Percentiles rank a stretch among this genome's conserved stretches.
phyloP scores from a whole-genome alignment of 345 rosid genomes.

The Hibiscus tridactylites region DNA sequence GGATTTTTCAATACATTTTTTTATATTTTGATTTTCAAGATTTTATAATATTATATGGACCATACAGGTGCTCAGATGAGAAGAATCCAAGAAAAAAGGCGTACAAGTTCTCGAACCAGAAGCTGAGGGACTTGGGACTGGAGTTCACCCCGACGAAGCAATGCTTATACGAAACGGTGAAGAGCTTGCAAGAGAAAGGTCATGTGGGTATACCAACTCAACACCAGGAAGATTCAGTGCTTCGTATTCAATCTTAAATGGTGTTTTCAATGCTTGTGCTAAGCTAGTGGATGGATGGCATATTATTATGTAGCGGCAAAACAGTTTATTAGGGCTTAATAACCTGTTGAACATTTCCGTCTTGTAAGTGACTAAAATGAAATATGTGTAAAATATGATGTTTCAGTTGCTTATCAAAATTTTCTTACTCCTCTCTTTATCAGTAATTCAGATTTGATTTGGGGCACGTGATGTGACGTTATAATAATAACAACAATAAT shows the following conservation, averaged over 20 bases:
- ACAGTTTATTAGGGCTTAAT: neutral
- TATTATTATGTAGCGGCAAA: neutral
- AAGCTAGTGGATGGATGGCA: neutral
- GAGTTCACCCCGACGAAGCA: conserved; percentile 78
- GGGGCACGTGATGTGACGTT: too few relatives aligned
- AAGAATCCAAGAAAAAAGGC: conserved; percentile 70
- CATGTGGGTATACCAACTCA: conserved; percentile 61
- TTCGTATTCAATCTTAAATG: conserved; percentile 3
- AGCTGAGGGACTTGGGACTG: conserved; percentile 71
- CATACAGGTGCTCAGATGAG: conserved; percentile 76
- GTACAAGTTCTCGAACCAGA: conserved; percentile 69
- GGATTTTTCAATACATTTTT: neutral
- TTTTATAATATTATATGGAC: too few relatives aligned
- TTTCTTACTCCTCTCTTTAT: neutral
- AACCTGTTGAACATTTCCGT: neutral
- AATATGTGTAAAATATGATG: neutral
- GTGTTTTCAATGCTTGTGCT: too few relatives aligned
- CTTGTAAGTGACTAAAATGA: neutral
- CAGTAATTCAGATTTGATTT: neutral
- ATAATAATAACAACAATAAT: too few relatives aligned
- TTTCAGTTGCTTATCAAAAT: neutral
- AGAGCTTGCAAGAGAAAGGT: conserved; percentile 81
- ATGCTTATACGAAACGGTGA: conserved; percentile 79
- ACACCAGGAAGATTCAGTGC: conserved; percentile 14
- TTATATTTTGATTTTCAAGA: neutral